These are phyloP conservation scores for Ascodesmis nigricans DNA, from an alignment of 495 filamentous ascomycete species.

Conservation along the genomic window DNA sequence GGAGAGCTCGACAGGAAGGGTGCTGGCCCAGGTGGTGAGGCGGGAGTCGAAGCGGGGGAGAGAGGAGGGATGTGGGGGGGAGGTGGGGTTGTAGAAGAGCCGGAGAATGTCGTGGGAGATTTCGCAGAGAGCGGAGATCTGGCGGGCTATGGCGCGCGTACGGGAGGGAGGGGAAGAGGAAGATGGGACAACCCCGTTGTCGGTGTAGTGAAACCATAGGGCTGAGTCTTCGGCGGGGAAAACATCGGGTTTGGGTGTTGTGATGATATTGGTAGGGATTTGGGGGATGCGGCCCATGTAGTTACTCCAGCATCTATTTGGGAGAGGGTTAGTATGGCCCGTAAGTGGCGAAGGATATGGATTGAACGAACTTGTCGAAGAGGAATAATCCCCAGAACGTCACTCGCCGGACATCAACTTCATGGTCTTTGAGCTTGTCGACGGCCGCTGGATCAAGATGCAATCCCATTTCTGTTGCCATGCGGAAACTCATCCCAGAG, in stretches of 20 bases:
- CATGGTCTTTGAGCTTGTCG: slow-evolving; percentile 50
- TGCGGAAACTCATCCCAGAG: slow-evolving; percentile 95
- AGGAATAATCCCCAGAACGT: slow-evolving; percentile 99
- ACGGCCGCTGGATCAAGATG: slow-evolving; percentile 42
- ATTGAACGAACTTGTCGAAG: slow-evolving; percentile 78
- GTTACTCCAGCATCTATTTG: slow-evolving; percentile 75
- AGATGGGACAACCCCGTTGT: slow-evolving; percentile 36
- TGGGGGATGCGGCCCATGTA: slow-evolving; percentile 89
- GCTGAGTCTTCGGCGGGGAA: slow-evolving; percentile 75
- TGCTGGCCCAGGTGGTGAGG: slow-evolving; percentile 76
- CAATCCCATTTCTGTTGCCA: slow-evolving; percentile 84
- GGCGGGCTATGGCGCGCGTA: slow-evolving; percentile 59
- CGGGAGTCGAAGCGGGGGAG: slow-evolving; percentile 75
- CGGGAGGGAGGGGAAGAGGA: slow-evolving; percentile 56
- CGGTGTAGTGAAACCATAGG: slow-evolving; percentile 73
- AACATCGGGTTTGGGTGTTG: slow-evolving; percentile 72
- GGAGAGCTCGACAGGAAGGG: slow-evolving; percentile 68
- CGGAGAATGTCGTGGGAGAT: slow-evolving; percentile 78
- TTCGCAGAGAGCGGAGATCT: slow-evolving; percentile 66
- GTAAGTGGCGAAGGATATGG: neutral
- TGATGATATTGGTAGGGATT: slow-evolving; percentile 51
- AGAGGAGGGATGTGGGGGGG: slow-evolving; percentile 25
- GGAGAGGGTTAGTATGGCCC: neutral
- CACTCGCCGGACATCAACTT: slow-evolving; percentile 69
- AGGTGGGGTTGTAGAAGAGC: slow-evolving; percentile 72